Evolutionary conservation across 352 stramenopile genomes (phyloP).

Genomic region (Globisporangium perplexum): DNA sequence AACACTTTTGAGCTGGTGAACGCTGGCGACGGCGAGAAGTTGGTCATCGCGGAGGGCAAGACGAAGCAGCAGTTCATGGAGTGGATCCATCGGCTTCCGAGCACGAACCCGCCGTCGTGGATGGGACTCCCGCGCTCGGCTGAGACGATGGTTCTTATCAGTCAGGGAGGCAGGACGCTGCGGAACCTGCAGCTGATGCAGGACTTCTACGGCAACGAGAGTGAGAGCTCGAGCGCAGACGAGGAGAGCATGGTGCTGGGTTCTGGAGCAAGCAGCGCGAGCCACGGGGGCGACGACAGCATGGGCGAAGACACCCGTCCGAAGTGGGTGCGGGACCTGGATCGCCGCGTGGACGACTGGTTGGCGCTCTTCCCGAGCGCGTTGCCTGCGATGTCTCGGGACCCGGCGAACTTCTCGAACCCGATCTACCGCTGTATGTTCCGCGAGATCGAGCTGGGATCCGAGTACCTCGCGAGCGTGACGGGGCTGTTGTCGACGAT

Average conservation of each 20-base stretch:
- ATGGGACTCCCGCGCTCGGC: slow-evolving; percentile 90
- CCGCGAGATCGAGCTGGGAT: slow-evolving; percentile 82
- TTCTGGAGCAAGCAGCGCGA: slow-evolving; percentile 7
- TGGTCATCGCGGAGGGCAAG: slow-evolving; percentile 87
- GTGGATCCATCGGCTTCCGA: slow-evolving; percentile 85
- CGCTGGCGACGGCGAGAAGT: slow-evolving; percentile 23
- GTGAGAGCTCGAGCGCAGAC: slow-evolving; percentile 25
- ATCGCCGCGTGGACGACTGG: slow-evolving; percentile 59
- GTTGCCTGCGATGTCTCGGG: slow-evolving; percentile 36
- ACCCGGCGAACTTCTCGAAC: slow-evolving; percentile 65
- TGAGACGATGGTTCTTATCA: slow-evolving; percentile 87
- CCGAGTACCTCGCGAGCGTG: slow-evolving; percentile 58
- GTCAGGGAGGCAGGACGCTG: slow-evolving; percentile 66
- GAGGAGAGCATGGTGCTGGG: slow-evolving; percentile 64
- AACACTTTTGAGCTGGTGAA: slow-evolving; percentile 68
- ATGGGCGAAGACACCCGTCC: slow-evolving; percentile 43
- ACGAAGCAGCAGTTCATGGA: slow-evolving; percentile 90
- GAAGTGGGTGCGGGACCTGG: slow-evolving; percentile 81
- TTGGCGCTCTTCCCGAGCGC: slow-evolving; percentile 47
- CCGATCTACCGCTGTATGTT: slow-evolving; percentile 91
- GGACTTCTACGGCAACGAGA: slow-evolving; percentile 72
- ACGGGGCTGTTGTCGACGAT: slow-evolving; percentile 63
- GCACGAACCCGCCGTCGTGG: slow-evolving; percentile 90
- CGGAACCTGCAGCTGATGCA: slow-evolving; percentile 82
- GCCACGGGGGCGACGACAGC: slow-evolving; percentile 14